phyloP scores from a whole-genome alignment of 257 asterid genomes.

The Penstemon newberryi region DNA sequence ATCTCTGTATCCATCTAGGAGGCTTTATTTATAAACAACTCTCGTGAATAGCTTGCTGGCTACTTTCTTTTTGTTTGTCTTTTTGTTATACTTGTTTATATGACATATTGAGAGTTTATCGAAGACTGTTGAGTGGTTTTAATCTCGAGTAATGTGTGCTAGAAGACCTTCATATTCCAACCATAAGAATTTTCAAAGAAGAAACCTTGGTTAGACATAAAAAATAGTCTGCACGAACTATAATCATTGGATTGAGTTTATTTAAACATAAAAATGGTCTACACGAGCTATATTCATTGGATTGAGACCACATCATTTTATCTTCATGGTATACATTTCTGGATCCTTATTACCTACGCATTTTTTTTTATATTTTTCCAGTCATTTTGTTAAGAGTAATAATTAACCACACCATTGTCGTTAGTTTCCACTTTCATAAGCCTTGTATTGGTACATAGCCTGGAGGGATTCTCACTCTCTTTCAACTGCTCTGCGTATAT shows the following conservation, averaged over 20 bases:
- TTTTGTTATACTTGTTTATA: not conserved
- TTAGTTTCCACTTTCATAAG: not conserved
- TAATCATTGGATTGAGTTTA: no score
- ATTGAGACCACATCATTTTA: not conserved
- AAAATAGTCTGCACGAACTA: no score
- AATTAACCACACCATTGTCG: not conserved
- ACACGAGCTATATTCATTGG: not conserved
- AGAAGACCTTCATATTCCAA: not conserved
- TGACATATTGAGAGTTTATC: not conserved
- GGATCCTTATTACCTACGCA: not conserved
- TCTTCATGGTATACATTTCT: not conserved
- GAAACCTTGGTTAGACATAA: no score
- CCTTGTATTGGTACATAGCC: not conserved
- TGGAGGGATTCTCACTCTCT: not conserved
- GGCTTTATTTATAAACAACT: no score
- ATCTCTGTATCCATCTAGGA: no score
- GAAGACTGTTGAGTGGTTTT: not conserved
- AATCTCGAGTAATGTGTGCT: not conserved
- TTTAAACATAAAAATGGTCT: no score
- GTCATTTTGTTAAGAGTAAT: no score
- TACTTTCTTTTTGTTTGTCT: no score
- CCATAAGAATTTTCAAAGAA: not conserved
- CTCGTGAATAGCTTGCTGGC: no score
- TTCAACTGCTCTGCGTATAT: constrained; percentile 18
- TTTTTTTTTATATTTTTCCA: no score